phyloP scores from a whole-genome alignment of 768 basidiomycete species.

The Lactarius quietus region DNA sequence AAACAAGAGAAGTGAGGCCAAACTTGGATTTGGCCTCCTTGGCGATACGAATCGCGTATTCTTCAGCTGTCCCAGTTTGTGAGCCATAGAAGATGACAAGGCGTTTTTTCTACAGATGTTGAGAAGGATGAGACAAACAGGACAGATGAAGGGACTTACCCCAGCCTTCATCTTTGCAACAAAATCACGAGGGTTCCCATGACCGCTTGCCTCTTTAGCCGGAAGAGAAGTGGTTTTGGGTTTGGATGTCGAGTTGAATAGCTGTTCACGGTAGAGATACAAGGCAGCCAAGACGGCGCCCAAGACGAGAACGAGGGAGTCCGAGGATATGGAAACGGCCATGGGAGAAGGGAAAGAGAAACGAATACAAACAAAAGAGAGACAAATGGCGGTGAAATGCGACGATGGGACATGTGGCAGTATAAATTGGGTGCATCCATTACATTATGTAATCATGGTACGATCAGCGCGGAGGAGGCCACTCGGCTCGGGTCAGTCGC shows the following conservation, averaged over 20 bases:
- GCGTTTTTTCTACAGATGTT: slow-evolving; percentile 76
- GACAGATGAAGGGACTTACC: slow-evolving; percentile 47
- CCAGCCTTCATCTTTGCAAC: slow-evolving; percentile 91
- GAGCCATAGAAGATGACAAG: slow-evolving; percentile 97
- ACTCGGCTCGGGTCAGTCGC: not conserved
- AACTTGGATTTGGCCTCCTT: slow-evolving; percentile 98
- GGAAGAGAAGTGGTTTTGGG: slow-evolving; percentile 49
- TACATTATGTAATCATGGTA: not conserved
- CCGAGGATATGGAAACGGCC: slow-evolving; percentile 63
- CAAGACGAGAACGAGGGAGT: slow-evolving; percentile 65
- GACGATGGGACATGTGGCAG: not conserved
- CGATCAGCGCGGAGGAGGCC: not conserved
- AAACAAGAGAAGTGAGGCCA: slow-evolving; percentile 92
- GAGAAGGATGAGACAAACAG: slow-evolving; percentile 12
- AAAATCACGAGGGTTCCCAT: slow-evolving; percentile 90
- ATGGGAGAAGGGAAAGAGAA: slow-evolving; percentile 34
- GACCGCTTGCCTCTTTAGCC: slow-evolving; percentile 48
- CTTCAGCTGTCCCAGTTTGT: slow-evolving; percentile 97
- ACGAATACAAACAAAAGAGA: slow-evolving; percentile 12
- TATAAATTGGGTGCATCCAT: slow-evolving; percentile 7
- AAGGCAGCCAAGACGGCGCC: slow-evolving; percentile 72
- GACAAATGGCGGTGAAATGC: slow-evolving; percentile 20
- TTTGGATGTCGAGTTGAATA: slow-evolving; percentile 60
- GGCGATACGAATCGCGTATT: slow-evolving; percentile 94
- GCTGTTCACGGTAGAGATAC: slow-evolving; percentile 81